Evolutionary conservation across 108 stramenopile species (phyloP).

Genomic region (Stephanodiscus triporus): DNA sequence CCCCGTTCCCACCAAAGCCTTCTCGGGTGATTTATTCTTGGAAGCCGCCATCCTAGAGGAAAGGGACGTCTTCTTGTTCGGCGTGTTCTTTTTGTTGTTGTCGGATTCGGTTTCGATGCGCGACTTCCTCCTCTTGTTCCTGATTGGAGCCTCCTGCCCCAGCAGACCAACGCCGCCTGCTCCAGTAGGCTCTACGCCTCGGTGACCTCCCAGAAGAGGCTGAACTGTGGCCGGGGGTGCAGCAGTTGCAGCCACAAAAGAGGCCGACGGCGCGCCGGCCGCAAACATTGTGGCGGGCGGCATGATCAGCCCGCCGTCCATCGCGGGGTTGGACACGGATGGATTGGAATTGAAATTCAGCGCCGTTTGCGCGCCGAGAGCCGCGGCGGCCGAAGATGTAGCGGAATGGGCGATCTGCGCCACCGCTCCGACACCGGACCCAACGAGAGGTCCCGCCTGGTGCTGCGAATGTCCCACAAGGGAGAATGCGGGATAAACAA

Average conservation of each 20-base stretch:
- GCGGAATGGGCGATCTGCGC: background rate
- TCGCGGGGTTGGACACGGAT: background rate
- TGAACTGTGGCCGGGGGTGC: background rate
- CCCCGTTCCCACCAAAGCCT: background rate
- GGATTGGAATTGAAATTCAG: background rate
- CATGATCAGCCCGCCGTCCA: background rate
- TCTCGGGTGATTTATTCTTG: constrained; percentile 17
- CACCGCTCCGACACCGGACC: background rate
- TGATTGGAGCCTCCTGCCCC: background rate
- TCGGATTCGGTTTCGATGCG: background rate
- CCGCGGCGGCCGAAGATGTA: background rate
- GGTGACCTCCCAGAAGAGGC: too few relatives aligned
- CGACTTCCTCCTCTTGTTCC: background rate
- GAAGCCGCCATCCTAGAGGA: background rate
- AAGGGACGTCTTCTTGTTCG: constrained; percentile 11
- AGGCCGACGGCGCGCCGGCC: background rate
- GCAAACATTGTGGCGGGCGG: background rate
- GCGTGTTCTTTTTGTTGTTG: background rate
- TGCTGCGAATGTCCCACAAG: constrained; percentile 8
- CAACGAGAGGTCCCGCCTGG: background rate
- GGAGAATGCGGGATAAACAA: background rate
- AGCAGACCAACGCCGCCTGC: too few relatives aligned
- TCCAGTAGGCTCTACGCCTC: too few relatives aligned
- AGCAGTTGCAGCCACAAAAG: background rate
- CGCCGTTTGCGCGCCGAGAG: background rate